Evolutionary conservation across 257 asterid genomes (phyloP).

Genomic region (Knoxia roxburghii): DNA sequence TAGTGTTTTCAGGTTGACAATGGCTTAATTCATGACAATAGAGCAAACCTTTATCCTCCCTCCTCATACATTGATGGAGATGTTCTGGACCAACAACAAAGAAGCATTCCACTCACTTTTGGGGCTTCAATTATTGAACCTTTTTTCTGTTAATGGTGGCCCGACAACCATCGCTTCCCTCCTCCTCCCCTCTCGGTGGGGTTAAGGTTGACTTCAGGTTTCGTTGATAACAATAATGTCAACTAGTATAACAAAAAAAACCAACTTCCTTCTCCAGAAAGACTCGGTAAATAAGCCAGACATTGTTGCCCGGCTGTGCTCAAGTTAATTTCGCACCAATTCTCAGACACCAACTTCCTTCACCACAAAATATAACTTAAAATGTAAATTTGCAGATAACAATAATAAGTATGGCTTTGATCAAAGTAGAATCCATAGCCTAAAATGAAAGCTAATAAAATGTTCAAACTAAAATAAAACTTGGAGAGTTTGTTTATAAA

Average conservation of each 20-base stretch:
- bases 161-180: not conserved
- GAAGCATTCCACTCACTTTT: not conserved
- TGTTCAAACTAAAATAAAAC: not conserved
- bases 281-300: too few relatives aligned
- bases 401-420: too few relatives aligned
- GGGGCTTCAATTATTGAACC: slow-evolving; percentile 11
- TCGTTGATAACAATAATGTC: not conserved
- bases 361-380: not conserved
- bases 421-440: too few relatives aligned
- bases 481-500: too few relatives aligned
- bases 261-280: too few relatives aligned
- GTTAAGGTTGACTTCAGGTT: not conserved
- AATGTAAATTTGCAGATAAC: too few relatives aligned
- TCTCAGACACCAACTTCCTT: too few relatives aligned
- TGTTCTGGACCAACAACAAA: not conserved
- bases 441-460: not conserved
- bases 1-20: too few relatives aligned
- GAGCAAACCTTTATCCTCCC: too few relatives aligned
- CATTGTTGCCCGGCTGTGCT: too few relatives aligned
- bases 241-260: not conserved
- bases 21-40: too few relatives aligned
- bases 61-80: not conserved
- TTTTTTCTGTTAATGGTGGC: slow-evolving; percentile 12
- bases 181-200: not conserved
- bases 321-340: too few relatives aligned